These are phyloP conservation scores for Benincasa hispida DNA, from an alignment of 306 rosid species.

Conservation along the genomic window DNA sequence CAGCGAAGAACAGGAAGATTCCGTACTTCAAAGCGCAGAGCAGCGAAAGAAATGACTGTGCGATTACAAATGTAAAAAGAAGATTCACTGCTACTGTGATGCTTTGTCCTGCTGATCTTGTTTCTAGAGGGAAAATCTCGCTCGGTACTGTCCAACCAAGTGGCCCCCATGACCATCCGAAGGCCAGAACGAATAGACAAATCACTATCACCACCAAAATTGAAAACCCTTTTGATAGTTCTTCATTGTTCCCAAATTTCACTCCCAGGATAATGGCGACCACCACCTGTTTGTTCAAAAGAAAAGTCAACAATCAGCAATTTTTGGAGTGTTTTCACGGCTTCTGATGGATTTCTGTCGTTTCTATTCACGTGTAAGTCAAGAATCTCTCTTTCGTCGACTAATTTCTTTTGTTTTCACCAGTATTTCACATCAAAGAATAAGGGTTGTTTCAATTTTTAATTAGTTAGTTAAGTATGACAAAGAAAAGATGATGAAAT, in stretches of 20 bases:
- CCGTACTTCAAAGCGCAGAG: conserved; percentile 40
- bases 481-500: neutral
- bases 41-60: conserved; percentile 45
- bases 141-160: conserved; percentile 73
- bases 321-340: neutral
- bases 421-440: neutral
- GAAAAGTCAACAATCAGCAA: neutral
- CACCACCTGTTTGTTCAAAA: conserved; percentile 33
- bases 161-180: conserved; percentile 76
- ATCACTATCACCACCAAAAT: conserved; percentile 50
- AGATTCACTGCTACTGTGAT: conserved; percentile 58
- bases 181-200: conserved; percentile 77
- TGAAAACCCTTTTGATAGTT: conserved; percentile 41
- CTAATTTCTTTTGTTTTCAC: neutral
- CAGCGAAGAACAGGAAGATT: conserved; percentile 57
- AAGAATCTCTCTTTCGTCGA: neutral
- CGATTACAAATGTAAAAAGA: conserved; percentile 45
- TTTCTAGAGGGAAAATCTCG: conserved; percentile 54
- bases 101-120: conserved; percentile 61
- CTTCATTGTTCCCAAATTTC: conserved; percentile 47
- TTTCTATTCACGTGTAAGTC: neutral
- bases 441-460: neutral
- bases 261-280: conserved; percentile 57
- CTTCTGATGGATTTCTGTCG: neutral
- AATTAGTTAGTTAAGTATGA: neutral